Evolutionary conservation across 139 green algal species (phyloP).

Genomic region (Chlorella sp.): DNA sequence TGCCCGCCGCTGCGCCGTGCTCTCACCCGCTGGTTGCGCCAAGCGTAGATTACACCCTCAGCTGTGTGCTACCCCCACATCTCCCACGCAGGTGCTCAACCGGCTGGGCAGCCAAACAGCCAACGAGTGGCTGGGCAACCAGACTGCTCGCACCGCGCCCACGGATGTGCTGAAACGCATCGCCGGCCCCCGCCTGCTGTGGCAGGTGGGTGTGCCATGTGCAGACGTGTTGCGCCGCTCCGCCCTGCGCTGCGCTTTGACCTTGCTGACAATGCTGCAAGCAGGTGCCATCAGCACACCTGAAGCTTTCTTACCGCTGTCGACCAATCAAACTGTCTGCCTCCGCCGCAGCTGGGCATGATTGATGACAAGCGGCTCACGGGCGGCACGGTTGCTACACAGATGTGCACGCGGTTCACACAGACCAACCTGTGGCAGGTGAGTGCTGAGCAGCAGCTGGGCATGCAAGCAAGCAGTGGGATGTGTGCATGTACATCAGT

Average conservation of each 20-base stretch:
- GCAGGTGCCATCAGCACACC: too few species aligned
- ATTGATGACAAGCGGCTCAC: neutral
- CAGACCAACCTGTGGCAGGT: too few species aligned
- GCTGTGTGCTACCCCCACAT: neutral
- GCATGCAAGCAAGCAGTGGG: too few species aligned
- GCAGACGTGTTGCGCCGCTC: too few species aligned
- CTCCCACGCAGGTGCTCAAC: neutral
- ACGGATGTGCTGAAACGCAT: neutral
- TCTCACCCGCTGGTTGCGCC: too few species aligned
- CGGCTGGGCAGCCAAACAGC: neutral
- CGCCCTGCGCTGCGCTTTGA: neutral
- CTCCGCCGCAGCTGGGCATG: neutral
- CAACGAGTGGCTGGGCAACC: slow-evolving; percentile 11
- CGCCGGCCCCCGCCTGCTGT: slow-evolving; percentile 11
- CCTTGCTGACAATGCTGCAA: too few species aligned
- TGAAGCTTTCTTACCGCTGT: too few species aligned
- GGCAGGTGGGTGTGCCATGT: slow-evolving; percentile 1
- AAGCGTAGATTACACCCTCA: too few species aligned
- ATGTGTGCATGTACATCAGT: too few species aligned
- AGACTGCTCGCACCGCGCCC: neutral
- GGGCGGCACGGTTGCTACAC: neutral
- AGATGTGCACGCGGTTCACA: too few species aligned
- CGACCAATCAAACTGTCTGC: neutral
- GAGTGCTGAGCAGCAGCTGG: too few species aligned
- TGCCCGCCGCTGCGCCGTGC: too few species aligned